Evolutionary conservation across 768 basidiomycete species (phyloP), one percentile per base, ranked within the genome.

Genomic region (Boletales sp.): DNA sequence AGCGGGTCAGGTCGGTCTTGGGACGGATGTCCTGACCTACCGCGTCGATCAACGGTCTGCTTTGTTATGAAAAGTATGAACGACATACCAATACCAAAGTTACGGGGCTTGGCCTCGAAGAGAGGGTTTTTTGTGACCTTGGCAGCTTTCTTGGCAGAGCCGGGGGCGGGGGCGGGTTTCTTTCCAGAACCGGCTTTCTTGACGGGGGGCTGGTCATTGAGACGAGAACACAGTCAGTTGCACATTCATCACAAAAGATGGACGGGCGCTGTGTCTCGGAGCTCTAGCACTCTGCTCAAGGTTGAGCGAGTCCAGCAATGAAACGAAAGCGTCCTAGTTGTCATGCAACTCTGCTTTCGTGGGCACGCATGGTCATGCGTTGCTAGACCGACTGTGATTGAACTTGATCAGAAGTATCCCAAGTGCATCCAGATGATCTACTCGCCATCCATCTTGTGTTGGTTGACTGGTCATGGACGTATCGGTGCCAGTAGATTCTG

Each of bases 71-170:
- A 40, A 40, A 50, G 39, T 1, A 38, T 1, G 29, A 8, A 15
- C n/a, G n/a, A 44, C 44, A 56, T 81, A 97, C 94, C 94, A 54
- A 97, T 94, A 67, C 91, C 92, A 70, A 95, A 97, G 79, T 94
- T 94, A 72, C 87, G 90, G 62, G 93, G 82, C 53, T 69, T 77
- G 48, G 92, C 69, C 78, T 97, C 94, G 70, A 97, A 97, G 60
- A 98, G 83, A 62, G 95, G 95, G 80, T 97, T 97, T 78, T 94
- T 95, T 71, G 84, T 84, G 34, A 71, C 63, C 74, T 93, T 91
- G 58, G 78, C 68, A 32, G 76, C 55, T 74, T 90, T 90, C 78
- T 79, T 79, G 62, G 85, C 84, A 67, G 87, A 86, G 62, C 84
- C 85, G 40, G 90, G 90, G 13, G 90, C 87, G 50, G 86, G 79